These are phyloP conservation scores for Aphanomyces astaci DNA, from an alignment of 352 stramenopile genomes.

Conservation along the genomic window DNA sequence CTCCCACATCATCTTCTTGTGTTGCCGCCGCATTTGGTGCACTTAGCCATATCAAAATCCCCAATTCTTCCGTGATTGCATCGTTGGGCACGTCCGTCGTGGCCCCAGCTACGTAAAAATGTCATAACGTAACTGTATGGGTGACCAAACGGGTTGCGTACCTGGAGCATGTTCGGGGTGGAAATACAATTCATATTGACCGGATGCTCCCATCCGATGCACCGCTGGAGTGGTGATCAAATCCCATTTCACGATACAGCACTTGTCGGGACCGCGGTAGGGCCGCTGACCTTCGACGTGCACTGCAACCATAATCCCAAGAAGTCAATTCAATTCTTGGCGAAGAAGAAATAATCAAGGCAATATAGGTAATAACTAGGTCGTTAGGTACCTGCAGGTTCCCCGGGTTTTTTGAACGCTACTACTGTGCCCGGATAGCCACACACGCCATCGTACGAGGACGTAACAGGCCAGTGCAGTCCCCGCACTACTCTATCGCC, in stretches of 20 bases:
- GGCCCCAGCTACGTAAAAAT: background rate
- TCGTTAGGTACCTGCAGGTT: background rate
- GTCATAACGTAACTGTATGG: too few relatives aligned
- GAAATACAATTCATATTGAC: conserved; percentile 5
- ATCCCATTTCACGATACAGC: conserved; percentile 3
- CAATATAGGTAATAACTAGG: background rate
- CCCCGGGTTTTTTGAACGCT: background rate
- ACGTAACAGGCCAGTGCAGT: background rate
- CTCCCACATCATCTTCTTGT: background rate
- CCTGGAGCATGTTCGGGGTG: conserved; percentile 5
- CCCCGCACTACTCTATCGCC: background rate
- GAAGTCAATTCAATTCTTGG: background rate
- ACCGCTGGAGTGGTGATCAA: background rate
- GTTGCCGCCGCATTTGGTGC: too few relatives aligned
- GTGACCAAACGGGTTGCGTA: background rate
- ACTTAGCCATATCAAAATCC: too few relatives aligned
- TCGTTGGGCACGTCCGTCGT: background rate
- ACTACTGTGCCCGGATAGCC: background rate
- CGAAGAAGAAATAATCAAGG: background rate
- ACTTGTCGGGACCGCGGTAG: background rate
- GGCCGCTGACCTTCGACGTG: background rate
- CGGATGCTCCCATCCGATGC: background rate
- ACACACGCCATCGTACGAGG: background rate
- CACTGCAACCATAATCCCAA: background rate
- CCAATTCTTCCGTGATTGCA: background rate